Evolutionary conservation across 164 flowering plant genomes (phyloP).

Genomic region (Berberis thunbergii): DNA sequence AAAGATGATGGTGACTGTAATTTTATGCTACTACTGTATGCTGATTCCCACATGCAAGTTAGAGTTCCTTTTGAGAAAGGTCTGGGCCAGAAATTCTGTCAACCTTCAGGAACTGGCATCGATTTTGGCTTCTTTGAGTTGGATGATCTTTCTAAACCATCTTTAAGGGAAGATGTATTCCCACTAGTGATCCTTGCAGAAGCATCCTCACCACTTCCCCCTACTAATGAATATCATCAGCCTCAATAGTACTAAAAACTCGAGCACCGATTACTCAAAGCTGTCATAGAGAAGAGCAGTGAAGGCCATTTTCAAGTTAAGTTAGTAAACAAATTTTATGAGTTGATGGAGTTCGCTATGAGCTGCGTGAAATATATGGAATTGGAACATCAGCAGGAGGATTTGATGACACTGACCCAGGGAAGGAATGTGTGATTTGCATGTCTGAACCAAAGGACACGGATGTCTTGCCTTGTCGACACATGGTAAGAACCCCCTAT

Average conservation of each 20-base stretch:
- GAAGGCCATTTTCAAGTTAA: conserved; percentile 42
- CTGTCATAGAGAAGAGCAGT: conserved; percentile 52
- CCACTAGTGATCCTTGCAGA: conserved; percentile 83
- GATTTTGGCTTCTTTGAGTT: conserved; percentile 67
- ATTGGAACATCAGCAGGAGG: conserved; percentile 49
- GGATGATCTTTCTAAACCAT: conserved; percentile 65
- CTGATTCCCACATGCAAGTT: conserved; percentile 44
- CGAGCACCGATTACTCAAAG: conserved; percentile 73
- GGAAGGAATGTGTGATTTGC: conserved; percentile 87
- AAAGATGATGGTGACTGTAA: conserved; percentile 62
- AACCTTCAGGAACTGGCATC: conserved; percentile 76
- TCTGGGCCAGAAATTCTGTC: conserved; percentile 58
- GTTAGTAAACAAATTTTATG: conserved; percentile 73
- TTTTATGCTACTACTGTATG: conserved; percentile 46
- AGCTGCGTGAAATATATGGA: conserved; percentile 77
- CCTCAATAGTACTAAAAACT: conserved; percentile 13
- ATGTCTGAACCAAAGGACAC: conserved; percentile 86
- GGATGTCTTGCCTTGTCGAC: conserved; percentile 88
- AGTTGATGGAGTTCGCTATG: conserved; percentile 75
- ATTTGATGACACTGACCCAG: conserved; percentile 38
- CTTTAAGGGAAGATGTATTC: conserved; percentile 56
- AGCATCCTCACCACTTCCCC: conserved; percentile 22
- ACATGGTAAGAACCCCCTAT: conserved; percentile 52
- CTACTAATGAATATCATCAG: conserved; percentile 23
- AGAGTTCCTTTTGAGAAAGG: conserved; percentile 63